Base-by-base conservation (phyloP, 306 rosid genomes). In the Nissolia schottii region DNA sequence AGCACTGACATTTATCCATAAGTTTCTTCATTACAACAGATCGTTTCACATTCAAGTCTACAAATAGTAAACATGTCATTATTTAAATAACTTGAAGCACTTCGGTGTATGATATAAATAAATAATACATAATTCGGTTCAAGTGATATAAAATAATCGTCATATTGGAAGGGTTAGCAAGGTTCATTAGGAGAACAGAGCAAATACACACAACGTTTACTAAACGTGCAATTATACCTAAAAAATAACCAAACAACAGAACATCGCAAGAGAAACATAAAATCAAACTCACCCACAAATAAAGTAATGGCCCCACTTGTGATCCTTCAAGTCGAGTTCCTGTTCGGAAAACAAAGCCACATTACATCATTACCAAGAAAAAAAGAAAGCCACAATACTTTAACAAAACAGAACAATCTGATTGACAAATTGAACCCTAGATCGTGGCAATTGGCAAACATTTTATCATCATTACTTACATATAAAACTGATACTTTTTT, bases 221-320 rank as follows among this genome's bases (percentile, higher is more conserved):
- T 40, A 38, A 61, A 37, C 38, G 49, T 46, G 22, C 41, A 11
- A 22, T 34, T 3, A 45, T n/a, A 43, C 67, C 41, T 37, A 2
- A 13, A 38, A 64, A 51, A 13, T 24, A 70, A 34, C 32, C 3
- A 22, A 13, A 49, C 7, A 64, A 64, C 18, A 28, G 1, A 38
- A 37, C 65, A 70, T 41, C 3, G 1, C 22, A 34, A 37, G 16
- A 72, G 23, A 69, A 65, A 65, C 56, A 58, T 12, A 64, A 50
- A 59, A 46, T 35, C 19, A 24, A 67, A 64, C 96, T 85, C 77
- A 94, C 99, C 92, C 99, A 66, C 99, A 94, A 55, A 94, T 84
- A 80, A 94, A 94, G 79, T 94, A 94, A 81, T 94, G 97, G 5
- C 97, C 99, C 99, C 99, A 94, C 77, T 80, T 89, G 85, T 89